phyloP scores from a whole-genome alignment of 2,329 filamentous ascomycete genomes.

The Aspergillus thermomutatus region DNA sequence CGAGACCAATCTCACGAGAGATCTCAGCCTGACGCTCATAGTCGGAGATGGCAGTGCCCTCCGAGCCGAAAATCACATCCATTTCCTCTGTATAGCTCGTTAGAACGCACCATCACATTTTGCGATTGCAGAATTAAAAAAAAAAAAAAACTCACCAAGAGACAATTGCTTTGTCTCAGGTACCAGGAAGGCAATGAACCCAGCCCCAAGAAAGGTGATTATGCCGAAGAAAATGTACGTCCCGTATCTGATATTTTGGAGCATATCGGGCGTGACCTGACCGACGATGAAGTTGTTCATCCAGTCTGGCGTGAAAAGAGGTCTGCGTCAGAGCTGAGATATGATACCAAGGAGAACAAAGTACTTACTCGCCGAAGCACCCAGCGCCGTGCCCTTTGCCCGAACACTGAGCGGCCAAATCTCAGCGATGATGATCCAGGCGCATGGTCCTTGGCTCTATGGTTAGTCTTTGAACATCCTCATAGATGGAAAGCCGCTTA shows the following conservation, averaged over 20 bases:
- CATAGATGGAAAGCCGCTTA: background rate
- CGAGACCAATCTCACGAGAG: constrained; percentile 64
- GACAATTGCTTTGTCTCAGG: constrained; percentile 48
- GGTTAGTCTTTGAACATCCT: background rate
- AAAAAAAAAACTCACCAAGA: background rate
- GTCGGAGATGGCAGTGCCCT: constrained; percentile 65
- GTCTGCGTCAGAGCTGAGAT: constrained; percentile 1
- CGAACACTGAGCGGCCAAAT: constrained; percentile 70
- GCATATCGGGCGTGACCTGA: constrained; percentile 67
- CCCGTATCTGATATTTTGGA: constrained; percentile 62
- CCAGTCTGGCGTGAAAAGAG: constrained; percentile 23
- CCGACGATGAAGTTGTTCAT: constrained; percentile 63
- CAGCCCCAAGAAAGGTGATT: constrained; percentile 60
- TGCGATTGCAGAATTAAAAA: background rate
- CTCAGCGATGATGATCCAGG: constrained; percentile 72
- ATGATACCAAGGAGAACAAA: constrained; percentile 6
- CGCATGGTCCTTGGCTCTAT: constrained; percentile 47
- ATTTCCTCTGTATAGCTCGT: constrained; percentile 43
- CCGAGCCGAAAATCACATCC: constrained; percentile 65
- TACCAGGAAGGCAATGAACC: constrained; percentile 50
- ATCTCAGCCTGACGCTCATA: constrained; percentile 68
- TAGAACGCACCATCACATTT: background rate
- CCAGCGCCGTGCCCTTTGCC: constrained; percentile 68
- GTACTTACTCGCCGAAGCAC: constrained; percentile 53
- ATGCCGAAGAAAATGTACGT: constrained; percentile 70